Percentiles rank a stretch among this genome's conserved stretches.
Conservation (phyloP, 805 yeast genomes). For the Saccharomycopsis vini region DNA sequence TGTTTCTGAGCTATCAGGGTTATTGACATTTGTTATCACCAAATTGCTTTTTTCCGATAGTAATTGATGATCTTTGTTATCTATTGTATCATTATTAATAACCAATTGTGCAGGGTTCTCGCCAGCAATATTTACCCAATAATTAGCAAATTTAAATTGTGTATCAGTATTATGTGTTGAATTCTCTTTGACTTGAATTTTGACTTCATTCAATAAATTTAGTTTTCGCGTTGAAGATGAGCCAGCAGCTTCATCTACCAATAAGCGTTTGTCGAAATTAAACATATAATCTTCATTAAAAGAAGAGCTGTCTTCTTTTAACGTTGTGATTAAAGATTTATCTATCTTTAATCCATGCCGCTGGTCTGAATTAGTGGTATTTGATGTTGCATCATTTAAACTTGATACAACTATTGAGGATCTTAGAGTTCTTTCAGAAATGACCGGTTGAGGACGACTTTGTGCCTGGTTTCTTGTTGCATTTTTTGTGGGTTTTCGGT, state of each 20-base stretch:
- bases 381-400: background rate
- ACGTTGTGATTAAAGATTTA: slow-evolving; percentile 13
- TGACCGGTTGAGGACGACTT: too few species aligned
- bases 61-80: background rate
- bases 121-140: background rate
- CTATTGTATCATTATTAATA: background rate
- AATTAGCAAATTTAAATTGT: background rate
- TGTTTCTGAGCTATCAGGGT: slow-evolving; percentile 3
- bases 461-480: too few species aligned
- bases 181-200: too few species aligned
- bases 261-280: slow-evolving; percentile 12
- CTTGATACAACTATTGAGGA: slow-evolving; percentile 7
- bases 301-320: slow-evolving; percentile 5
- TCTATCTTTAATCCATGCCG: too few species aligned
- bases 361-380: background rate
- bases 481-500: too few species aligned
- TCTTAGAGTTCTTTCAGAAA: slow-evolving; percentile 3
- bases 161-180: too few species aligned
- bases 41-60: slow-evolving; percentile 4
- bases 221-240: background rate
- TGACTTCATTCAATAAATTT: too few species aligned
- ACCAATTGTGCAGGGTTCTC: too few species aligned
- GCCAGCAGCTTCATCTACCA: too few species aligned
- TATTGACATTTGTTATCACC: background rate
- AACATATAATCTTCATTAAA: slow-evolving; percentile 9